phyloP scores from a whole-genome alignment of 495 filamentous ascomycete species.

The Xylaria telfairii region DNA sequence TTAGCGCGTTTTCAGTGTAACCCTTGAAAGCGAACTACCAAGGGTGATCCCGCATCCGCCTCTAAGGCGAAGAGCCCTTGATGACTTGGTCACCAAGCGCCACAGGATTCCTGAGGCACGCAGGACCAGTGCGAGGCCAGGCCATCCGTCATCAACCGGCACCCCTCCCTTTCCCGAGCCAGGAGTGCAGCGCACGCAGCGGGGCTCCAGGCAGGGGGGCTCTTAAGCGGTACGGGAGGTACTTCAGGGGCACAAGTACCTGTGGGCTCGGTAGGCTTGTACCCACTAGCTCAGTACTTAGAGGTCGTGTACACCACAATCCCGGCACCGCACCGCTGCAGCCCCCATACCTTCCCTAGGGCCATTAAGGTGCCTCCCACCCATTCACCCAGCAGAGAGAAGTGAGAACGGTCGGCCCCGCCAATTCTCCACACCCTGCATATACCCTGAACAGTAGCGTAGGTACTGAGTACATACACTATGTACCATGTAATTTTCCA shows the following conservation, averaged over 20 bases:
- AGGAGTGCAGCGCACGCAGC: not conserved
- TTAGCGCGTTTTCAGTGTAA: not conserved
- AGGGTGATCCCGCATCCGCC: conserved; percentile 41
- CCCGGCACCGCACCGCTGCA: not conserved
- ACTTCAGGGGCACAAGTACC: conserved; percentile 18
- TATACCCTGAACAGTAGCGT: no score
- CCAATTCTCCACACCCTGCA: not conserved
- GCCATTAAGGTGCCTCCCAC: conserved; percentile 7
- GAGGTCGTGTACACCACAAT: not conserved
- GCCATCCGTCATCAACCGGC: not conserved
- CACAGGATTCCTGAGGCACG: not conserved
- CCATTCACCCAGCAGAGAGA: not conserved
- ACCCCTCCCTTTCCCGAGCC: conserved; percentile 9
- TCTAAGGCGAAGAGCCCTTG: conserved; percentile 31
- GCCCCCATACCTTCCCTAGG: not conserved
- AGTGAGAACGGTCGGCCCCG: conserved; percentile 12
- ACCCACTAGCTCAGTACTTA: conserved; percentile 1
- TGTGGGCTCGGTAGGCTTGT: not conserved
- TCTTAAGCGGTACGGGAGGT: not conserved
- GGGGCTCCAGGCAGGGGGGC: conserved; percentile 8
- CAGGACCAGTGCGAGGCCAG: not conserved
- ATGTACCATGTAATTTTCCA: no score
- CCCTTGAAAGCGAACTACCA: conserved; percentile 15
- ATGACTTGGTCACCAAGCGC: conserved; percentile 29
- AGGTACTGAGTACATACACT: not conserved